These are phyloP conservation scores for Paramecium caudatum DNA, from an alignment of 73 alveolate genomes.

Conservation along the genomic window DNA sequence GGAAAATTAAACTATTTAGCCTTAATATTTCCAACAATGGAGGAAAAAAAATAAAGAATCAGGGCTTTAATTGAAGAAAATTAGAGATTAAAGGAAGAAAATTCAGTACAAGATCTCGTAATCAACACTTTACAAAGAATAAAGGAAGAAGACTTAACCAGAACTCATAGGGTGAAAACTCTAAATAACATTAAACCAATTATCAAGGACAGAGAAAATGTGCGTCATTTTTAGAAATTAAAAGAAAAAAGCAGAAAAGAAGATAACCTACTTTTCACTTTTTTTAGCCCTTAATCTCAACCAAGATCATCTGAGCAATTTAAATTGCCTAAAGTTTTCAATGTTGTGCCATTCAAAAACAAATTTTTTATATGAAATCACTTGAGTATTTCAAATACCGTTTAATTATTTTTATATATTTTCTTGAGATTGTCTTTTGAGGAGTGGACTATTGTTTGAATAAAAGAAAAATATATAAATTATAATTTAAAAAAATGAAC, in stretches of 20 bases:
- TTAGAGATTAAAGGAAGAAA: not conserved
- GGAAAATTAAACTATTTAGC: not conserved
- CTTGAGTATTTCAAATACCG: not conserved
- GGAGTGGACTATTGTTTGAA: not conserved
- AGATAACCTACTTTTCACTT: not conserved
- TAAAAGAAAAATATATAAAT: not conserved
- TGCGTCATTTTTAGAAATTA: not conserved
- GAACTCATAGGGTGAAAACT: slow-evolving; percentile 9
- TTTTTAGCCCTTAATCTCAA: not conserved
- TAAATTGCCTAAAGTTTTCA: slow-evolving; percentile 25
- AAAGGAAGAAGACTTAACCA: not conserved
- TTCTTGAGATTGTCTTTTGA: not conserved
- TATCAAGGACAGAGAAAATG: slow-evolving; percentile 28
- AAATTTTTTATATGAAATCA: not conserved
- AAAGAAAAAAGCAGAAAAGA: not conserved
- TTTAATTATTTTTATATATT: too few species aligned
- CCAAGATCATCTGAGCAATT: not conserved
- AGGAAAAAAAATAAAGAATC: slow-evolving; percentile 18
- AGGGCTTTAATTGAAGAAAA: not conserved
- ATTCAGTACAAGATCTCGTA: not conserved
- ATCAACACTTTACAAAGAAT: not conserved
- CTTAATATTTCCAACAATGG: not conserved
- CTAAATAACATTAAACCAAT: not conserved
- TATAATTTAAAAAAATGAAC: slow-evolving; percentile 3
- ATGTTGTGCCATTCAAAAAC: not conserved